Percentiles rank a stretch among this genome's conserved stretches.
These are phyloP conservation scores for Cryphonectria naterciae DNA, from an alignment of 2,329 filamentous ascomycete genomes.

Conservation along the genomic window DNA sequence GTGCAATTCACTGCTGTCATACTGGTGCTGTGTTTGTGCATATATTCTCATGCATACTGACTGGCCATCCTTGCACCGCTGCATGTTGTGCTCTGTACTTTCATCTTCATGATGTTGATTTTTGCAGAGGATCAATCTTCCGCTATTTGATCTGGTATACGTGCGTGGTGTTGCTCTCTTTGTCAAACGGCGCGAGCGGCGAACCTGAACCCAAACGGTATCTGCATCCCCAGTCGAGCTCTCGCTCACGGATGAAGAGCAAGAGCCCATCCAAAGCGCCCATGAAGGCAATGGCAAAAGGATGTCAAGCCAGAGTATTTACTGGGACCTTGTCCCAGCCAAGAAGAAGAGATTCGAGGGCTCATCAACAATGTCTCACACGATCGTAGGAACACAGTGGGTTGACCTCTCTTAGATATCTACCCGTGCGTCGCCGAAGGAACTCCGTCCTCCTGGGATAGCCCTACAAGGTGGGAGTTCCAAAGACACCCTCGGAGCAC, in stretches of 20 bases:
- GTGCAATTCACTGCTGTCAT: too few relatives aligned
- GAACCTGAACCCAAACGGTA: neutral
- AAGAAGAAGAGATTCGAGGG: too few relatives aligned
- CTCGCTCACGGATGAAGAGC: too few relatives aligned
- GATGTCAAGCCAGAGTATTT: too few relatives aligned
- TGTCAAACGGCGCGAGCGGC: neutral
- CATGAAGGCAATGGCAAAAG: too few relatives aligned
- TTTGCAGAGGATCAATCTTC: too few relatives aligned
- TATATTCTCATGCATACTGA: neutral
- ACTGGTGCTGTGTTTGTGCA: neutral
- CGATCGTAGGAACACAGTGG: neutral
- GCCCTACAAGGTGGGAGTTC: neutral
- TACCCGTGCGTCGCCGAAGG: neutral
- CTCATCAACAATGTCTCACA: too few relatives aligned
- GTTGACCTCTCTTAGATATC: too few relatives aligned
- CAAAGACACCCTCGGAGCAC: neutral
- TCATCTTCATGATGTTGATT: too few relatives aligned
- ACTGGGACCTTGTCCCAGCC: neutral
- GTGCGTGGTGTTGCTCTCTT: neutral
- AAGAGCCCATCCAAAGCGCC: too few relatives aligned
- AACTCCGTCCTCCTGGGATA: neutral
- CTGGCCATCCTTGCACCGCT: too few relatives aligned
- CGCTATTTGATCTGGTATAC: neutral
- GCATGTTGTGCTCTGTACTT: too few relatives aligned
- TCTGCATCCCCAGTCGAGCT: neutral